Conservation (phyloP, 2,329 filamentous ascomycete species). For the Byssochlamys sp. region DNA sequence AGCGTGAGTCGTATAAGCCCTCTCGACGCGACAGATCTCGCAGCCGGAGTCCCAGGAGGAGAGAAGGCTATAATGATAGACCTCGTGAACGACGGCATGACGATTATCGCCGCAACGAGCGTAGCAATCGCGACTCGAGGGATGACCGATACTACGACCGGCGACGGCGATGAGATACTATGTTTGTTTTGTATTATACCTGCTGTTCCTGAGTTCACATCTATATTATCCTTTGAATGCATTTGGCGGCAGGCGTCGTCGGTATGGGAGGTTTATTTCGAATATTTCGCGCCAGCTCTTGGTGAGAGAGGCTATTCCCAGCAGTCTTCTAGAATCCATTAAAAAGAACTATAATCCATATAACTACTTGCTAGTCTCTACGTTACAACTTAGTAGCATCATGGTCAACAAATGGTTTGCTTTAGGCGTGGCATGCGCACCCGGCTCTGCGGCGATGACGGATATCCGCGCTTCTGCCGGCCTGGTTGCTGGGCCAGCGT, state of each 20-base stretch:
- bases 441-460: background rate
- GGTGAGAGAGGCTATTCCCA: background rate
- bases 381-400: background rate
- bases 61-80: slow-evolving; percentile 21
- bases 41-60: slow-evolving; percentile 40
- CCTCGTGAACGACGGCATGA: slow-evolving; percentile 32
- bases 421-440: background rate
- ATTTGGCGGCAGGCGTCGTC: background rate
- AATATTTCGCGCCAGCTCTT: background rate
- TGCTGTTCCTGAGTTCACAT: background rate
- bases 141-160: slow-evolving; percentile 22
- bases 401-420: background rate
- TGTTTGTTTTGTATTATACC: background rate
- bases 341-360: background rate
- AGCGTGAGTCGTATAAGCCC: slow-evolving; percentile 11
- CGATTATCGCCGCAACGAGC: slow-evolving; percentile 18
- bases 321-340: background rate
- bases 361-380: background rate
- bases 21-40: slow-evolving; percentile 19
- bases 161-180: slow-evolving; percentile 11
- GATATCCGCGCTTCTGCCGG: background rate
- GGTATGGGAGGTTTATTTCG: background rate
- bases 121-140: slow-evolving; percentile 12
- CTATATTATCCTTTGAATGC: background rate
- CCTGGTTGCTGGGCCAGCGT: background rate